These are phyloP conservation scores for Scheffersomyces coipomensis DNA, from an alignment of 805 yeast species.

Conservation along the genomic window DNA sequence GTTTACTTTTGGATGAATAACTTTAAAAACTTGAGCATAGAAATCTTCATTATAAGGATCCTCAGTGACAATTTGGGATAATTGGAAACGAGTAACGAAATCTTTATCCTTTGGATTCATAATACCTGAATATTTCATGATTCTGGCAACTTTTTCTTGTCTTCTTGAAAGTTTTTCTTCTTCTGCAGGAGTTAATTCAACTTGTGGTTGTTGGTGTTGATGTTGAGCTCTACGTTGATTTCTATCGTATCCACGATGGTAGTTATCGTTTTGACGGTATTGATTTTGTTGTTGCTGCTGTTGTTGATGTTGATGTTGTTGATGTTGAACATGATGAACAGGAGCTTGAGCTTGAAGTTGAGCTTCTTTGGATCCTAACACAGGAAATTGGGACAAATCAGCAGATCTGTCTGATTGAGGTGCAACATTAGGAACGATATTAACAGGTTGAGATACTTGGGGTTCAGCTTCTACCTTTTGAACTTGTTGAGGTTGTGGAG, in stretches of 20 bases:
- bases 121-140: constrained; percentile 81
- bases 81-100: constrained; percentile 89
- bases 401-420: constrained; percentile 10
- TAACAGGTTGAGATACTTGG: neutral
- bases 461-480: constrained; percentile 6
- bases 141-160: constrained; percentile 72
- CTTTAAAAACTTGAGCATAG: constrained; percentile 87
- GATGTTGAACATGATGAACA: constrained; percentile 15
- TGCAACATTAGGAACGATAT: neutral
- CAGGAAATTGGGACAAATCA: constrained; percentile 52
- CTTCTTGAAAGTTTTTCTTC: constrained; percentile 64
- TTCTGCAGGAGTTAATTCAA: constrained; percentile 66
- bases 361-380: constrained; percentile 48
- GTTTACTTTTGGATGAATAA: constrained; percentile 38
- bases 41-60: constrained; percentile 98
- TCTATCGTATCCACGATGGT: constrained; percentile 21
- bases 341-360: constrained; percentile 8
- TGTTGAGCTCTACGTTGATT: constrained; percentile 25
- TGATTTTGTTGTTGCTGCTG: constrained; percentile 17
- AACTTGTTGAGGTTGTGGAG: constrained; percentile 8
- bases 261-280: constrained; percentile 3
- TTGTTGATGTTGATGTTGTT: constrained; percentile 11
- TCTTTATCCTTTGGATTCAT: constrained; percentile 98
- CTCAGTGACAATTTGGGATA: constrained; percentile 93
- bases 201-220: constrained; percentile 22